Conservation (phyloP, 371 early-diverging fungal species). For the Rozella allomycis region DNA sequence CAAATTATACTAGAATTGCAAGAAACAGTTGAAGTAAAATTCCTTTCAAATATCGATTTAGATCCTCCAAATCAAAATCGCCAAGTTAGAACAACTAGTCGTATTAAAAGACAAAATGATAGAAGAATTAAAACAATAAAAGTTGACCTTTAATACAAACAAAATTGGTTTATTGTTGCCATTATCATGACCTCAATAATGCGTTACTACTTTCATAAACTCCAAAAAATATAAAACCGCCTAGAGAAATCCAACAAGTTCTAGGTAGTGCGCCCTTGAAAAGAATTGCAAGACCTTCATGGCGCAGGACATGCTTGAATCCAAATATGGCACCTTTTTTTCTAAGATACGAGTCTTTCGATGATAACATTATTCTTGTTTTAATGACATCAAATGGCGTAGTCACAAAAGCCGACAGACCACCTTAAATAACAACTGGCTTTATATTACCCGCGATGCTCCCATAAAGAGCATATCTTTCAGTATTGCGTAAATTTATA, state of each 20-base stretch:
- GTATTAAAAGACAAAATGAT: not conserved
- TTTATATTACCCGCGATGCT: too few species aligned
- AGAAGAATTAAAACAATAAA: too few species aligned
- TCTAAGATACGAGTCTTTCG: too few species aligned
- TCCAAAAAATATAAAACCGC: constrained; percentile 85
- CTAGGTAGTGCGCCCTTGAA: constrained; percentile 77
- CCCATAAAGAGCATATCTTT: too few species aligned
- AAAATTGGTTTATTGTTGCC: too few species aligned
- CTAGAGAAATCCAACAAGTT: constrained; percentile 80
- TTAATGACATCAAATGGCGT: constrained; percentile 85
- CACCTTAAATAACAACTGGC: constrained; percentile 19
- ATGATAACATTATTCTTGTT: constrained; percentile 56
- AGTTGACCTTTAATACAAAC: too few species aligned
- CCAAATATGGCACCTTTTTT: too few species aligned
- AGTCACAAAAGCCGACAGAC: constrained; percentile 61
- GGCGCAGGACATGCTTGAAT: constrained; percentile 41
- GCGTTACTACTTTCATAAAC: constrained; percentile 86
- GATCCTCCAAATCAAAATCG: not conserved
- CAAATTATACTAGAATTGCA: not conserved
- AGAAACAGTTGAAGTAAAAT: not conserved
- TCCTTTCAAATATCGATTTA: not conserved
- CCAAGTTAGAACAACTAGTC: not conserved
- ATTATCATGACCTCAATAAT: too few species aligned
- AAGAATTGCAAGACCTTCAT: constrained; percentile 55
- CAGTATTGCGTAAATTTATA: too few species aligned